Base-by-base conservation (phyloP, 208 protist species). In the Trypanosomatidae sp. region DNA sequence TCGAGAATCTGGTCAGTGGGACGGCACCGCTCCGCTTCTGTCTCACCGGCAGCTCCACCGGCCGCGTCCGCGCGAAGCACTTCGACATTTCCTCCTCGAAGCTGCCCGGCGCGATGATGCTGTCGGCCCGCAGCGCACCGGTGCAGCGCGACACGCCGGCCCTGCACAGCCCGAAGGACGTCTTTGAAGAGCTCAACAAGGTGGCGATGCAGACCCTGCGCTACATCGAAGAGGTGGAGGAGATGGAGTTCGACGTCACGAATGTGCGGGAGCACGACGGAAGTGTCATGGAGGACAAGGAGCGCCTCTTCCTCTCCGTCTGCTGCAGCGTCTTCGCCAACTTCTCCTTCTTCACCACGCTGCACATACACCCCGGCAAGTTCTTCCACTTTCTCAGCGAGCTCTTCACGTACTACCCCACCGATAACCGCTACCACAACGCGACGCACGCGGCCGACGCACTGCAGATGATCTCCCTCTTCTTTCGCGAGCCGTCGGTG, bases 401-500 rank as follows among this genome's bases (percentile, higher is more conserved):
- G 49, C 41, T 93, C 43, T 92, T 86, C 71, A 77, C 83, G 10
- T 83, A 77, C 47, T 94, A 91, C 77, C 73, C 83, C 0, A 64
- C 53, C 17, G 87, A 89, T 9, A 93, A 95, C 66, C 73, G 84
- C 19, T 97, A 93, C 68, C 90, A 95, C 74, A 95, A 92, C 70
- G 75, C 87, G 58, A 77, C 87, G 22, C 93, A 97, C 75, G 91
- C 90, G 15, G 89, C 85, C 0, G 93, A 97, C 70, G 86, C 89
- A 28, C 64, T 94, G 55, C 93, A 97, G 76, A 95, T 93, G 85
- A 65, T 92, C 41, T 95, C 84, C 12, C 74, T 96, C 9, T 94
- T 95, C 49, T 85, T 97, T 33, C 69, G 91, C 12, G 88, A 93
- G 43, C 85, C 86, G 13, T 80, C 82, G 39, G 79, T 91, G 43